Evolutionary conservation across 2,329 filamentous ascomycete species (phyloP).

Genomic region (Nemania sp.): DNA sequence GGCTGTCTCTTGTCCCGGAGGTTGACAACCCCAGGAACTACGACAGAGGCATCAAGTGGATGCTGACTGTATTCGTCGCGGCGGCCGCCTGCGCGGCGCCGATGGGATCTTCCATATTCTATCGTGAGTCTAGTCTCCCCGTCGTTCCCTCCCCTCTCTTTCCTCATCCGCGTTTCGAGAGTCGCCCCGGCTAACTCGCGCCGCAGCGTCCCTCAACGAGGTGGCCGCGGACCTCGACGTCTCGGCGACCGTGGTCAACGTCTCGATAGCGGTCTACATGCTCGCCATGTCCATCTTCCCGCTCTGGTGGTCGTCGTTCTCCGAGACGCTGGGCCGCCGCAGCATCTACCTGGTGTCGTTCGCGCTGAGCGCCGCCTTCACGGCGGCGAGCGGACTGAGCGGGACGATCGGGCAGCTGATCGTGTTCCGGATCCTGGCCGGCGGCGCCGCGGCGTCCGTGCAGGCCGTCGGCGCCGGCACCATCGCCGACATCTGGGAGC

Average conservation of each 20-base stretch:
- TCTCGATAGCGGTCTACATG: conserved; percentile 82
- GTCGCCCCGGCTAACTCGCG: not conserved
- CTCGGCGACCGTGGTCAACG: conserved; percentile 69
- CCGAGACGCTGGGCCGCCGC: conserved; percentile 72
- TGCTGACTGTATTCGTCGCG: conserved; percentile 77
- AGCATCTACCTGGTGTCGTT: conserved; percentile 82
- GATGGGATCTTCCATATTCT: conserved; percentile 82
- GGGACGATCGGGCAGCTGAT: conserved; percentile 76
- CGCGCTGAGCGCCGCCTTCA: conserved; percentile 71
- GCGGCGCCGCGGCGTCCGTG: conserved; percentile 78
- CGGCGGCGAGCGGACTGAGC: conserved; percentile 69
- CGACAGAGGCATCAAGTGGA: conserved; percentile 76
- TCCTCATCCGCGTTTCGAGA: not conserved
- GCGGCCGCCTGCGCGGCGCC: conserved; percentile 78
- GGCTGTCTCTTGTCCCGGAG: conserved; percentile 75
- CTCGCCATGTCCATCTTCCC: conserved; percentile 82
- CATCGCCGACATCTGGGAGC: conserved; percentile 80
- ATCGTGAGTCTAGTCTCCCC: conserved; percentile 59
- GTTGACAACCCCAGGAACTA: conserved; percentile 78
- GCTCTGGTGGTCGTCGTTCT: conserved; percentile 85
- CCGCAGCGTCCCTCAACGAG: conserved; percentile 67
- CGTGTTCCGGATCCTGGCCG: conserved; percentile 72
- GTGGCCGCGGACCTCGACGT: conserved; percentile 66
- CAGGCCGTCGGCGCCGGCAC: conserved; percentile 84
- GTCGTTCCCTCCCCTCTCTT: not conserved